Base-by-base conservation (phyloP, 176 grass and related monocot genomes). In the Oryza punctata region DNA sequence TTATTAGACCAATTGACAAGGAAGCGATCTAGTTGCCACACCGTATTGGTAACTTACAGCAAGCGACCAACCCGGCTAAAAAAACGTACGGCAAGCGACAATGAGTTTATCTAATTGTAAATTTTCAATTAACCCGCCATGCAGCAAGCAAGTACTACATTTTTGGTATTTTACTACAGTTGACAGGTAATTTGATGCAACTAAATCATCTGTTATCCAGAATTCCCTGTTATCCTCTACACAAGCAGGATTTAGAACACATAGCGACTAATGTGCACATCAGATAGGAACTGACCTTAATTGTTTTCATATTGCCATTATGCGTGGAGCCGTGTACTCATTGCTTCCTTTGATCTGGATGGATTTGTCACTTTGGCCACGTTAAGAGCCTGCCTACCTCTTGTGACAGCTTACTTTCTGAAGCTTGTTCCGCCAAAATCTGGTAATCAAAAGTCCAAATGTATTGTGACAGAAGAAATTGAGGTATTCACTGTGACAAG, bases 231-330 rank as follows among this genome's bases (percentile, higher is more conserved):
- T 26, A 11, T 37, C 65, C 44, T 65, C 35, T 41, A 54, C 21
- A 26, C 1, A 26, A 35, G 33, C 32, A 40, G n/a, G 46, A 57
- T 72, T 26, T 63, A 25, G 2, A 19, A 15, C 37, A 37, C 21
- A 9, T 10, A 33, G 52, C 3, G 19, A 27, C n/a, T 41, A 37
- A 37, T 49, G 1, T 26, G 75, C 29, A 9, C 4, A 37, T 67
- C 8, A 37, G 29, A 74, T 8, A 65, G 57, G 12, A 65, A 45
- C 32, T 60, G 29, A 24, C 21, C 21, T 10, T 61, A 24, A 61
- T 61, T 40, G 63, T 84, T 80, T 83, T 61, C 3, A 63, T 38
- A n/a, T 47, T 63, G 63, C 0, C 69, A 70, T 64, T 82, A 78
- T 44, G 68, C 41, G 52, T 24, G 52, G 38, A 52, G 30, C 27